Evolutionary conservation across 768 basidiomycete species (phyloP).

Genomic region (Daedalea quercina): DNA sequence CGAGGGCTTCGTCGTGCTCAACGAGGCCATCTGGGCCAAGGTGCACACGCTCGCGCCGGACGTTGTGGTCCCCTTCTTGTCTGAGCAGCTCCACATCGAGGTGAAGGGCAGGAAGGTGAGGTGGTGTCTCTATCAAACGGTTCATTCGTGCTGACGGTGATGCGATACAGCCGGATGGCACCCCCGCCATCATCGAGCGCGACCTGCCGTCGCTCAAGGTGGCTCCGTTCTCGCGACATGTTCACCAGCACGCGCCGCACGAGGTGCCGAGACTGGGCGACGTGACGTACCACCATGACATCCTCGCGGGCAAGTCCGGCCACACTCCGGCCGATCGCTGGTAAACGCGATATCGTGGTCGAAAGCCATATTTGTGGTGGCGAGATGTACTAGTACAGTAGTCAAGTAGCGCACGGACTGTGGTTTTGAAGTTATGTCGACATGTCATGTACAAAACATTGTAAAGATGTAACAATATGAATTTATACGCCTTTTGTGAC

Average conservation of each 20-base stretch:
- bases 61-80: conserved; percentile 6
- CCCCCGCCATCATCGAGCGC: neutral
- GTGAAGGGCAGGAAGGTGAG: neutral
- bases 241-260: neutral
- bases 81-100: neutral
- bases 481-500: no score
- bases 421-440: no score
- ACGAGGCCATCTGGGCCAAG: conserved; percentile 6
- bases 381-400: neutral
- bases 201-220: conserved; percentile 4
- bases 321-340: neutral
- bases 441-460: no score
- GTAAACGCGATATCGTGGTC: neutral
- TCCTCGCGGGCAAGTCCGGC: neutral
- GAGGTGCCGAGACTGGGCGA: conserved; percentile 1
- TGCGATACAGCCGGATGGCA: neutral
- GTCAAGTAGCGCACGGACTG: no score
- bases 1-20: conserved; percentile 17
- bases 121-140: neutral
- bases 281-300: neutral
- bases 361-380: neutral
- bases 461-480: no score
- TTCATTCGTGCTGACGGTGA: neutral
- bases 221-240: neutral
- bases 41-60: conserved; percentile 3